Percentiles rank a stretch among this genome's conserved stretches.
These are phyloP conservation scores for Mucor piriformis DNA, from an alignment of 371 early-diverging fungal species.

Conservation along the genomic window DNA sequence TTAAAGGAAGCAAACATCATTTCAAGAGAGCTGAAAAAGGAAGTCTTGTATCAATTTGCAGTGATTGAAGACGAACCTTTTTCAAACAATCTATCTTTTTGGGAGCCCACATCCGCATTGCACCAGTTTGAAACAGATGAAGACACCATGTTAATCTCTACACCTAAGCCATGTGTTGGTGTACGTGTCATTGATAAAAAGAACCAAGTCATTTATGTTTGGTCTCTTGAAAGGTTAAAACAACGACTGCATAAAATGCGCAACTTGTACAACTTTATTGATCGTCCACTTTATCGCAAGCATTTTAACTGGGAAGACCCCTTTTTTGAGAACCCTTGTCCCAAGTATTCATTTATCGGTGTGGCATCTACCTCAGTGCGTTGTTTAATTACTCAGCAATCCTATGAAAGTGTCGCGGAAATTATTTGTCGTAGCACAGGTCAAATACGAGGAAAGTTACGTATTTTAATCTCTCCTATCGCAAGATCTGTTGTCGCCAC, in stretches of 20 bases:
- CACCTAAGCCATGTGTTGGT: constrained; percentile 65
- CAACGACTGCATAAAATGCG: constrained; percentile 77
- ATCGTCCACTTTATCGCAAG: constrained; percentile 69
- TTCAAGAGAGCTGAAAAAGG: constrained; percentile 75
- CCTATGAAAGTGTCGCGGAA: constrained; percentile 52
- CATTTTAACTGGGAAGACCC: constrained; percentile 82
- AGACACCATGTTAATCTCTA: constrained; percentile 52
- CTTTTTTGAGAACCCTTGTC: constrained; percentile 70
- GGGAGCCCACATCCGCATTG: constrained; percentile 61
- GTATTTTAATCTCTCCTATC: constrained; percentile 54
- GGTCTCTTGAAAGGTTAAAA: constrained; percentile 75
- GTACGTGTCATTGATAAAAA: constrained; percentile 75
- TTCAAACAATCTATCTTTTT: constrained; percentile 59
- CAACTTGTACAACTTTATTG: constrained; percentile 73
- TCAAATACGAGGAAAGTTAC: constrained; percentile 50
- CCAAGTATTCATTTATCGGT: constrained; percentile 70
- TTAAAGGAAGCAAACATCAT: constrained; percentile 91
- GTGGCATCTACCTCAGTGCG: constrained; percentile 55
- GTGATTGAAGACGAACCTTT: constrained; percentile 64
- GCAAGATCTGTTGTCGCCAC: constrained; percentile 31
- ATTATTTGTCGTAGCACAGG: constrained; percentile 66
- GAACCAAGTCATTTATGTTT: constrained; percentile 71
- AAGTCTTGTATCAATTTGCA: constrained; percentile 82
- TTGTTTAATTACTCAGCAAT: constrained; percentile 52
- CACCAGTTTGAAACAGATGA: constrained; percentile 63